Evolutionary conservation across 2,329 filamentous ascomycete species (phyloP).

Genomic region (Neoarthrinium moseri): DNA sequence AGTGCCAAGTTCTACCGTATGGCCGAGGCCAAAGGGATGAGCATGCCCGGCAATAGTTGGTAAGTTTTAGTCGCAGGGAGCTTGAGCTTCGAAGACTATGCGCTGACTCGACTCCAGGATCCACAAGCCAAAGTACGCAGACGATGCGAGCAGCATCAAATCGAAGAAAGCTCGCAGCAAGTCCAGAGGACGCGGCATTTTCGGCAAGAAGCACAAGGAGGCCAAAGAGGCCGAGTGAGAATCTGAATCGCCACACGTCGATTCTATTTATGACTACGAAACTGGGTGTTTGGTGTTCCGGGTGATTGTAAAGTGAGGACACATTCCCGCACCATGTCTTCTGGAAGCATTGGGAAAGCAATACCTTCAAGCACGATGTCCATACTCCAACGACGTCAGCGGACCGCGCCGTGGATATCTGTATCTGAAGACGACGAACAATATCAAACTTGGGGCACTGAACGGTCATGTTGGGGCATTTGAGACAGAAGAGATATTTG

Average conservation of each 20-base stretch:
- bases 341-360: neutral
- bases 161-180: conserved; percentile 72
- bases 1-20: conserved; percentile 86
- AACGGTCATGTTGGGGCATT: too few relatives aligned
- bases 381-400: too few relatives aligned
- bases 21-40: conserved; percentile 91
- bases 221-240: neutral
- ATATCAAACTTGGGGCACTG: too few relatives aligned
- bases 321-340: too few relatives aligned
- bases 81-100: neutral
- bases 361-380: too few relatives aligned
- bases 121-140: conserved; percentile 91
- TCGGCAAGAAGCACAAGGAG: conserved; percentile 53
- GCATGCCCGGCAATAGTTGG: conserved; percentile 98
- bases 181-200: conserved; percentile 72
- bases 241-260: neutral
- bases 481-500: too few relatives aligned
- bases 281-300: neutral
- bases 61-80: conserved; percentile 45
- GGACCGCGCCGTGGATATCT: too few relatives aligned
- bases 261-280: neutral
- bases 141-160: conserved; percentile 50
- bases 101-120: conserved; percentile 61
- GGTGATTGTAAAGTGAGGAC: too few relatives aligned
- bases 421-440: too few relatives aligned